A percentile compares a stretch with the other conserved stretches of the same genome.
phyloP scores from a whole-genome alignment of 179 eudicot species.

The Spinacia oleracea region DNA sequence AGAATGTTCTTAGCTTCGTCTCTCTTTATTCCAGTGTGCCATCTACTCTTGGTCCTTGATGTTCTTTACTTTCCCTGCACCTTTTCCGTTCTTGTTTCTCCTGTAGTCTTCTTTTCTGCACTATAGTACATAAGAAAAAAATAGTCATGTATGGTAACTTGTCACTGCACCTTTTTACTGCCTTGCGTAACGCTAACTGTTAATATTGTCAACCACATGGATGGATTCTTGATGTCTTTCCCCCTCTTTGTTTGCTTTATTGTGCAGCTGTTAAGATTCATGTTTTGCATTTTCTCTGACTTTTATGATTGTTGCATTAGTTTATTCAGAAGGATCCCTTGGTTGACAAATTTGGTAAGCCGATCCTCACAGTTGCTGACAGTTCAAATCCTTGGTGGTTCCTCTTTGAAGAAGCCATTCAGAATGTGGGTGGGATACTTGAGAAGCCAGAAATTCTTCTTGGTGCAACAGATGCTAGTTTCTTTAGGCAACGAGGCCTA shows the following conservation, averaged over 20 bases:
- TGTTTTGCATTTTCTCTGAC: neutral
- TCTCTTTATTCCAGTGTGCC: neutral
- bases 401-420: constrained; percentile 37
- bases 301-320: constrained; percentile 28
- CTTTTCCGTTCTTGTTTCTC: neutral
- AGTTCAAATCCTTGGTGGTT: constrained; percentile 67
- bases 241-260: neutral
- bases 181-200: neutral
- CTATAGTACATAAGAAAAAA: neutral
- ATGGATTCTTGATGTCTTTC: neutral
- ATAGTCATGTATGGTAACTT: neutral
- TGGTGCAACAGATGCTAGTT: constrained; percentile 79
- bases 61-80: neutral
- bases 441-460: constrained; percentile 70
- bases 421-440: constrained; percentile 50
- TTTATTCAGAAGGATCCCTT: constrained; percentile 60
- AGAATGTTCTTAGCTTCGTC: too few relatives aligned
- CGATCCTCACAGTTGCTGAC: constrained; percentile 49
- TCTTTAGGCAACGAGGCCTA: constrained; percentile 54
- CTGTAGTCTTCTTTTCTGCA: neutral
- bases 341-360: constrained; percentile 56
- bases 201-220: neutral
- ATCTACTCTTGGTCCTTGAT: neutral
- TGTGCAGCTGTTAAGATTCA: neutral
- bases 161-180: neutral